Base-by-base conservation (phyloP, 106 monocot species). In the Dendrobium chrysotoxum region DNA sequence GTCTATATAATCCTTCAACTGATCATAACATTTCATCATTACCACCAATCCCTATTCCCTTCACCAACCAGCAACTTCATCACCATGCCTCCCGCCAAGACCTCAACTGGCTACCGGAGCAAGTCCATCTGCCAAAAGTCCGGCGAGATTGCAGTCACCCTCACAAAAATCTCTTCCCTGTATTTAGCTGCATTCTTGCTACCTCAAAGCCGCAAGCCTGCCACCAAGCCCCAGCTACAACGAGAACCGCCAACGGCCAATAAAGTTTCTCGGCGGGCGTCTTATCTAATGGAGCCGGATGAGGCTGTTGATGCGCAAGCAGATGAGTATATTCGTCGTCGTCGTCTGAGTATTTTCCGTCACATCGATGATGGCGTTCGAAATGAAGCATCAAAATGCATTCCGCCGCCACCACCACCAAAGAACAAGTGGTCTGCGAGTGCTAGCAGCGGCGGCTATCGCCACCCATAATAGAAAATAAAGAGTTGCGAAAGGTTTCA, bases 301-400 rank as follows among this genome's bases (percentile, higher is more conserved):
- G 75, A 42, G 5, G 78, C 17, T 0, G 78, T 78, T 3, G 78
- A 78, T 18, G 8, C 16, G 10, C 40, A 5, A 28, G 79, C 68
- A 23, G 66, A 38, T 12, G 44, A 79, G 20, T 79, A 45, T 68
- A 79, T 79, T 25, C 39, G 67, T 1, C 10, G 79, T 42, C 3
- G 65, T 23, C 65, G 64, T 23, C 45, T 28, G 20, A 26, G 53
- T 42, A 4, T 30, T 71, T 40, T 40, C 17, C 1, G 17, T 3
- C 31, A 66, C 0, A 4, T 41, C 13, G 68, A 67, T 68, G 42
- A 65, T 25, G 58, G 12, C 0, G 50, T 81, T 10, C 23, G 50
- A 4, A 50, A 47, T 16, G 80, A 81, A n/a, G 73, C 66, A 7
- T 81, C 66, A 3, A 81, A 81, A 21, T 75, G 81, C 61, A 58